Percentiles rank a stretch among this genome's conserved stretches.
Evolutionary conservation across 208 protist species (phyloP).

Genomic region (Eutreptiella sp.): DNA sequence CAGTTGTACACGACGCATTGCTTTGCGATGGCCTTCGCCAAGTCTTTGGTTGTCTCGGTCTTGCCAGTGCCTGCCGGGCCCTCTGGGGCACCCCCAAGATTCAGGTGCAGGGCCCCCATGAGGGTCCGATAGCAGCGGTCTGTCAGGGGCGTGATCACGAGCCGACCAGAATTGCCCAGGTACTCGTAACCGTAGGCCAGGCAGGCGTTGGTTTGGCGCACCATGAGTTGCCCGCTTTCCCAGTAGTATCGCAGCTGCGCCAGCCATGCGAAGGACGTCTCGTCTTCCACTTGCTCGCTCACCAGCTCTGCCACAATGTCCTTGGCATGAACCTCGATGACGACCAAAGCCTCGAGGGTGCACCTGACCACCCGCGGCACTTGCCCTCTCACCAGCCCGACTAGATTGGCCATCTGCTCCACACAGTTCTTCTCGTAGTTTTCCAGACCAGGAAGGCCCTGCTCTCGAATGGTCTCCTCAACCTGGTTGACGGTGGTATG

Average conservation of each 20-base stretch:
- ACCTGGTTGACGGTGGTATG: no score
- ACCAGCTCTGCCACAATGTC: constrained; percentile 83
- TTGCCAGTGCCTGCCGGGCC: constrained; percentile 95
- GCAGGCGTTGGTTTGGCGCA: constrained; percentile 82
- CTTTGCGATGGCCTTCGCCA: constrained; percentile 88
- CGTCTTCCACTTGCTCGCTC: constrained; percentile 74
- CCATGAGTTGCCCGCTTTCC: constrained; percentile 68
- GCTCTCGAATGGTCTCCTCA: constrained; percentile 69
- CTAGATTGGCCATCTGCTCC: constrained; percentile 76
- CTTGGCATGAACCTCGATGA: constrained; percentile 87
- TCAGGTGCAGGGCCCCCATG: constrained; percentile 90
- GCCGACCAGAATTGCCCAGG: constrained; percentile 84
- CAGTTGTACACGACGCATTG: constrained; percentile 98
- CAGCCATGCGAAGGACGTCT: constrained; percentile 89
- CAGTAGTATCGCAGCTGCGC: constrained; percentile 94
- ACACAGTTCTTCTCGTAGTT: constrained; percentile 76
- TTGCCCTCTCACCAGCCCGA: constrained; percentile 81
- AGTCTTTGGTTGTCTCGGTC: constrained; percentile 97
- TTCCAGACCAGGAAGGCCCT: constrained; percentile 70
- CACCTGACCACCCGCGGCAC: constrained; percentile 70
- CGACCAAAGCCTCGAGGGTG: constrained; percentile 83
- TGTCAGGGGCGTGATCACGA: constrained; percentile 93
- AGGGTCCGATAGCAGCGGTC: constrained; percentile 91
- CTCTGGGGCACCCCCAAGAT: constrained; percentile 90
- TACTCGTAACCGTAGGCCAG: constrained; percentile 94